Base-by-base conservation (phyloP, 1,139 yeast species). In the Taiozyma sp. region DNA sequence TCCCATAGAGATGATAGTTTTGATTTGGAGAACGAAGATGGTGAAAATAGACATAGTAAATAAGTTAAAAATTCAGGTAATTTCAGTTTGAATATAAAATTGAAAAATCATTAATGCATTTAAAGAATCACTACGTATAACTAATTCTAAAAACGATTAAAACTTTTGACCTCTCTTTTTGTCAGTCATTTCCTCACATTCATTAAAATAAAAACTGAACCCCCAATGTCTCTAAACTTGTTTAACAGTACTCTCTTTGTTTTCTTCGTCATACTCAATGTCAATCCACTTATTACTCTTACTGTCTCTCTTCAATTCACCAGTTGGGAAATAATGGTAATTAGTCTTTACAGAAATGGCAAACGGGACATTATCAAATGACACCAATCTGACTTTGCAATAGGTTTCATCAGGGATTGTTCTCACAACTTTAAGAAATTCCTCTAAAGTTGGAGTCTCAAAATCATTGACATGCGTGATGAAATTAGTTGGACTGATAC, bases 251-350 rank as follows among this genome's bases (percentile, higher is more conserved):
- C 47, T 51, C 43, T 56, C 58, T 29, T 49, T 48, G 42, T 62
- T 61, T 14, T 55, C 49, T 42, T 58, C 63, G 44, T 58, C 57
- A 28, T 62, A 62, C 46, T 61, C 64, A 35, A 62, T 61, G 48
- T 77, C 79, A 43, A 71, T 68, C 89, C 90, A 83, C 55, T 74
- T 72, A 13, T 74, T 75, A 9, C 69, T 64, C 2, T 58, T 65
- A 13, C 59, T 61, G 54, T 76, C 74, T 58, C 76, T 78, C 56
- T 73, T 76, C 57, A 88, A 67, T 62, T 85, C 91, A 11, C 80
- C 75, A 0, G 96, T 89, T 43, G 96, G 95, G 75, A 88, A 90
- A 65, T 90, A 91, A 65, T 90, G 97, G 62, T 88, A 88, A 65
- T 88, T 88, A 1, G 96, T 88, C 68, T 89, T 89, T 62, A 90